These are phyloP conservation scores for Exophiala spinifera DNA, from an alignment of 2,329 filamentous ascomycete species.

Conservation along the genomic window DNA sequence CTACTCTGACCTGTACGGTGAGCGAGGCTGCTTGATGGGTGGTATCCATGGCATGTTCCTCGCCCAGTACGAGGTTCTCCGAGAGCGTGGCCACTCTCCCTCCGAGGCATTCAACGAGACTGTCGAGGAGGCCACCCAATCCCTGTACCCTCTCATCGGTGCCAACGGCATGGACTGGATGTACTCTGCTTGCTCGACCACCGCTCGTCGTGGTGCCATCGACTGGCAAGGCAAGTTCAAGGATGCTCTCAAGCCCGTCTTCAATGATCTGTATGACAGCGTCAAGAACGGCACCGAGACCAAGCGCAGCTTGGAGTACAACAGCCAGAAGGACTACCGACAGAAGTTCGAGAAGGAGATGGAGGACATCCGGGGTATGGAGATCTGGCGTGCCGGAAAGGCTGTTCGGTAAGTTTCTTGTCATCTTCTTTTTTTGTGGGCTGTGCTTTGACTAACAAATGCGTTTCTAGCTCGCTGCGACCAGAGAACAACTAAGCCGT, in stretches of 20 bases:
- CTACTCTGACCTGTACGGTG: constrained; percentile 98
- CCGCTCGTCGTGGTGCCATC: constrained; percentile 94
- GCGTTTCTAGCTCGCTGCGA: constrained; percentile 61
- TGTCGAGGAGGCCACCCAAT: constrained; percentile 98
- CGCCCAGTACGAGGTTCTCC: constrained; percentile 99
- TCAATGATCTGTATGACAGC: constrained; percentile 93
- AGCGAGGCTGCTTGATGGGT: constrained; percentile 99
- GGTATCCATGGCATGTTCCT: constrained; percentile 99
- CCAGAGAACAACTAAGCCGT: constrained; percentile 68
- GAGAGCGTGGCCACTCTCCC: constrained; percentile 95
- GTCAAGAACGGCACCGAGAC: constrained; percentile 92
- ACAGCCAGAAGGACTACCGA: constrained; percentile 92
- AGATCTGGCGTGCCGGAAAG: constrained; percentile 99
- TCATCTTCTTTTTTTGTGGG: neutral
- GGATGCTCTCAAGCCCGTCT: constrained; percentile 96
- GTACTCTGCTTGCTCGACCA: constrained; percentile 99
- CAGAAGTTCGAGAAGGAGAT: constrained; percentile 97
- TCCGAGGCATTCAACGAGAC: constrained; percentile 99
- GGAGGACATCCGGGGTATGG: constrained; percentile 94
- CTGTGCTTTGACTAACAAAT: constrained; percentile 22
- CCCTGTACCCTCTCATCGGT: constrained; percentile 94
- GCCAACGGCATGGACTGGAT: constrained; percentile 99
- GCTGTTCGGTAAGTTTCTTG: constrained; percentile 69
- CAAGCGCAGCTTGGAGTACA: constrained; percentile 94
- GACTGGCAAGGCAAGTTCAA: constrained; percentile 98